Percentiles rank a stretch among this genome's conserved stretches.
These are phyloP conservation scores for Geranium rotundifolium DNA, from an alignment of 345 rosid species.

Conservation along the genomic window DNA sequence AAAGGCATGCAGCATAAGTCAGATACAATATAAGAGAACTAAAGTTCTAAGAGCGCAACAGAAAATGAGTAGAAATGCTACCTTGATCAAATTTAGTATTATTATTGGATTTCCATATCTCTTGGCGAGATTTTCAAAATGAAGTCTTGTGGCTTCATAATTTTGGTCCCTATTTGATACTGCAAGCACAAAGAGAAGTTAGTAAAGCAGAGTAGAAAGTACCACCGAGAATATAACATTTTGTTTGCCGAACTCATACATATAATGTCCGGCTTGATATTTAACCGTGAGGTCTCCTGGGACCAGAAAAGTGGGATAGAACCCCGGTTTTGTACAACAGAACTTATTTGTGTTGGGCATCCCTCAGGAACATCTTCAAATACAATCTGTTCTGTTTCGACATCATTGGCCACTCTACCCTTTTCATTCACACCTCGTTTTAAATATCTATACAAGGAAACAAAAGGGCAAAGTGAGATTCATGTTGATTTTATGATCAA, in stretches of 20 bases:
- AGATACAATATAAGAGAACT: constrained; percentile 6
- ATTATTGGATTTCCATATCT: constrained; percentile 93
- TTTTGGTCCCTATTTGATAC: constrained; percentile 68
- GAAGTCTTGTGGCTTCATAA: constrained; percentile 81
- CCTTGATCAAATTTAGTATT: constrained; percentile 83
- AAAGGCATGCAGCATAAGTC: constrained; percentile 6
- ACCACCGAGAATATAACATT: not conserved
- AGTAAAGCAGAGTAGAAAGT: constrained; percentile 9
- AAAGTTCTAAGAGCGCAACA: not conserved
- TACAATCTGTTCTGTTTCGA: constrained; percentile 94
- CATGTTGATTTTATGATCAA: not conserved
- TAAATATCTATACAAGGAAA: constrained; percentile 41
- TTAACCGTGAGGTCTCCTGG: constrained; percentile 84
- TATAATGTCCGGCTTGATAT: constrained; percentile 77
- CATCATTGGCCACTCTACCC: constrained; percentile 98
- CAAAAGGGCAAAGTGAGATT: constrained; percentile 11
- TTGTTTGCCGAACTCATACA: constrained; percentile 35
- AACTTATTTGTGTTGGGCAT: constrained; percentile 57
- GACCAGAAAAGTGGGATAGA: constrained; percentile 98
- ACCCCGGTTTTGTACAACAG: constrained; percentile 88
- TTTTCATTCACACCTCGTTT: constrained; percentile 91
- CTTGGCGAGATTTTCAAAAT: constrained; percentile 74
- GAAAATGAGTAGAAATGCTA: constrained; percentile 14
- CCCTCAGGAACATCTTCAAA: constrained; percentile 67
- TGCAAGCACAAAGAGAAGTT: constrained; percentile 24